Evolutionary conservation across 495 filamentous ascomycete genomes (phyloP).

Genomic region (Parathielavia hyrcaniae): DNA sequence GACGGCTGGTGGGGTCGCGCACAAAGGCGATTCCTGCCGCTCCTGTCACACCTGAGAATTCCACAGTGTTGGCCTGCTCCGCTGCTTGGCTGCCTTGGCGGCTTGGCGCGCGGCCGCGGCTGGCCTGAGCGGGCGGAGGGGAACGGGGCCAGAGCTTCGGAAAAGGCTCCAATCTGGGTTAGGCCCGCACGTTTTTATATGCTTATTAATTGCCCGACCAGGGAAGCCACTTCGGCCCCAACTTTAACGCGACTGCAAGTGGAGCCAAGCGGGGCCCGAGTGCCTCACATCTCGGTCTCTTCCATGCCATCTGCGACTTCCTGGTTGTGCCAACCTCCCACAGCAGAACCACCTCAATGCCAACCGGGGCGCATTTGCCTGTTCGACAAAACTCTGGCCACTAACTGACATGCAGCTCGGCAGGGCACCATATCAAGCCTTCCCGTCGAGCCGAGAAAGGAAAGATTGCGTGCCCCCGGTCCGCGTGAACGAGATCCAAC

Average conservation of each 20-base stretch:
- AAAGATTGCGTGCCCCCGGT: no score
- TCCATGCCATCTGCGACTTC: neutral
- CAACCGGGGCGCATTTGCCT: neutral
- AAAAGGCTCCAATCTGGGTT: neutral
- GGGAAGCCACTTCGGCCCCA: neutral
- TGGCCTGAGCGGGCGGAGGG: neutral
- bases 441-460: no score
- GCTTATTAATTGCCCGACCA: conserved; percentile 6
- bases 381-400: conserved; percentile 1
- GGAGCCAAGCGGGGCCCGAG: neutral
- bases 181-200: neutral
- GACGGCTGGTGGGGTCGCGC: conserved; percentile 12
- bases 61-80: neutral
- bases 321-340: no score
- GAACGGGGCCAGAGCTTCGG: conserved; percentile 3
- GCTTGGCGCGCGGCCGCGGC: neutral
- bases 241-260: conserved; percentile 15
- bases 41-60: conserved; percentile 1
- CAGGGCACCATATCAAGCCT: neutral
- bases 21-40: neutral
- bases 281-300: neutral
- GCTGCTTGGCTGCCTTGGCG: conserved; percentile 17
- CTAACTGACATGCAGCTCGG: neutral
- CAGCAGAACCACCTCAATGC: no score
- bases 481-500: no score